Evolutionary conservation across 371 early-diverging fungal genomes (phyloP), one percentile per base, ranked within the genome.

Genomic region (Mucor plumbeus): DNA sequence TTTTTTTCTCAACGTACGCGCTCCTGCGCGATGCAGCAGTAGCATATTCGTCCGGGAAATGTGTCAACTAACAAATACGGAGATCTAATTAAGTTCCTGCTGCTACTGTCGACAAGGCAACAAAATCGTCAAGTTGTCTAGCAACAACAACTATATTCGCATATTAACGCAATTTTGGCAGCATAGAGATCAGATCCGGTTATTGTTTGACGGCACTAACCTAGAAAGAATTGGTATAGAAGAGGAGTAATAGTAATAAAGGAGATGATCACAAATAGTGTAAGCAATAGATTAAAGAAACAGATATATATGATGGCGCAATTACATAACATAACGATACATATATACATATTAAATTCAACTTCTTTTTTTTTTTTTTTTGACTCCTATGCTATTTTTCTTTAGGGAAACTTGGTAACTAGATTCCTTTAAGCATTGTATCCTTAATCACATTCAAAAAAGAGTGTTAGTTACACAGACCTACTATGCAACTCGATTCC

Each of bases 1-100:
- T 44, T 44, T 44, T 44, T 44, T 44, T 44, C 44, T 44, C 44
- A 44, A 44, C 44, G 17, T 17, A 44, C 44, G 44, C 44, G 44
- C 44, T 44, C 17, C 44, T 44, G 44, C 44, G 44, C 44, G 44
- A 17, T 44, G 44, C 44, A 44, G 17, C 44, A 44, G 44, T 44
- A 44, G 44, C 44, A 44, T 44, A 17, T n/a, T 41, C 2, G 44
- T 17, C 44, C 17, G 44, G 44, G 7, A 5, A 44, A 6, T 7
- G 39, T 43, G 44, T 44, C 44, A 44, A 44, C 17, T 4, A 38
- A 5, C 17, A 17, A 44, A 44, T 17, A 44, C 44, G 44, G 44
- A 44, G 44, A 44, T 44, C 44, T 17, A 44, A 44, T 44, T 17
- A 17, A 7, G n/a, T 7, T 17, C n/a, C 44, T 17, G 14, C 43